Evolutionary conservation across 2,329 filamentous ascomycete genomes (phyloP).

Genomic region (Sporothrix euskadiensis): DNA sequence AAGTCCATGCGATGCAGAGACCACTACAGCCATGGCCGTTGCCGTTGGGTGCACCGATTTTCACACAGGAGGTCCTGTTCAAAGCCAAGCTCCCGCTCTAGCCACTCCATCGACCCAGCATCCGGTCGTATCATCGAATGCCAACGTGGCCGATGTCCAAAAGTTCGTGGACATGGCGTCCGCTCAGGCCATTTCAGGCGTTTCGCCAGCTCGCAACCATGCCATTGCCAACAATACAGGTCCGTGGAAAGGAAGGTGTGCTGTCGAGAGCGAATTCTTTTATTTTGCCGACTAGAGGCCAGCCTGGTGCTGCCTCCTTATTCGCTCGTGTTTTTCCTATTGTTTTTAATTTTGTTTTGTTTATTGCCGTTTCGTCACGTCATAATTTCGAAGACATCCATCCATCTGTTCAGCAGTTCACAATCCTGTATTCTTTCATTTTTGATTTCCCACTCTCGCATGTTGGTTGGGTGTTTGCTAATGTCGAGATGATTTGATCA

Average conservation of each 20-base stretch:
- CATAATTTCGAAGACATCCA: too few species aligned
- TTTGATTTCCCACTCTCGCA: neutral
- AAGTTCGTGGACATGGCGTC: neutral
- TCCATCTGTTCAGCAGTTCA: neutral
- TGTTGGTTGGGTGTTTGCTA: neutral
- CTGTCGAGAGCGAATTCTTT: constrained; percentile 2
- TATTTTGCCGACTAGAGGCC: neutral
- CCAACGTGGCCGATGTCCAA: constrained; percentile 2
- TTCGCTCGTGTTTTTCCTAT: neutral
- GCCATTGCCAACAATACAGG: neutral
- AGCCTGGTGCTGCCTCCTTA: constrained; percentile 16
- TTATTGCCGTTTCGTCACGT: neutral
- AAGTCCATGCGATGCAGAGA: neutral
- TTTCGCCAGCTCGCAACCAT: neutral
- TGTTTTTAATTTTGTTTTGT: neutral
- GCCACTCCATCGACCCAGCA: neutral
- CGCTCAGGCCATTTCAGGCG: neutral
- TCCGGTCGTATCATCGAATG: neutral
- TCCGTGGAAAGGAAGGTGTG: neutral
- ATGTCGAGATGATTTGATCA: neutral
- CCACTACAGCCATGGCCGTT: neutral
- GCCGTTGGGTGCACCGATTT: neutral
- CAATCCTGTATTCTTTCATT: neutral
- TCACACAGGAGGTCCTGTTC: neutral
- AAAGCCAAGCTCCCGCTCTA: neutral